Evolutionary conservation across 495 filamentous ascomycete species (phyloP).

Genomic region (Aspergillus hancockii): DNA sequence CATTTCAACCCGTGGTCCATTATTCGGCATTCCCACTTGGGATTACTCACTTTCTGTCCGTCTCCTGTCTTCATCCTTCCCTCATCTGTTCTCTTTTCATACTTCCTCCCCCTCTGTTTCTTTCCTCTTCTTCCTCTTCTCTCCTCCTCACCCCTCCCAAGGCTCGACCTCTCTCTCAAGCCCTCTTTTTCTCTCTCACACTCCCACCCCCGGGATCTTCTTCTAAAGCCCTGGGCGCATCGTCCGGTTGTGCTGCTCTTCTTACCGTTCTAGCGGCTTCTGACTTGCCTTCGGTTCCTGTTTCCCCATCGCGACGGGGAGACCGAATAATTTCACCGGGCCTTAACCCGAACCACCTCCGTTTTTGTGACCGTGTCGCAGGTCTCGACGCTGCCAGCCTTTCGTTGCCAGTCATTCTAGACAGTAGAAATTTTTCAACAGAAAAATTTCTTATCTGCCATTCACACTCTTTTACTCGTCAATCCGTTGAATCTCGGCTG

Average conservation of each 20-base stretch:
- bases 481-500: slow-evolving; percentile 11
- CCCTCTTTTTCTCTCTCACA: slow-evolving; percentile 2
- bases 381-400: slow-evolving; percentile 32
- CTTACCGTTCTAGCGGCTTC: slow-evolving; percentile 10
- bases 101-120: slow-evolving; percentile 6
- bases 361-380: slow-evolving; percentile 25
- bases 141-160: slow-evolving; percentile 9
- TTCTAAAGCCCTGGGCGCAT: slow-evolving; percentile 17
- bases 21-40: slow-evolving; percentile 24
- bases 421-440: slow-evolving; percentile 21
- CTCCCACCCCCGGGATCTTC: slow-evolving; percentile 7
- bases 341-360: slow-evolving; percentile 1
- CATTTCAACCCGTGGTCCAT: slow-evolving; percentile 23
- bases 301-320: slow-evolving; percentile 11
- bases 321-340: slow-evolving; percentile 7
- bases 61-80: slow-evolving; percentile 21
- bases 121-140: slow-evolving; percentile 6
- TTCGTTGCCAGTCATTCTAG: slow-evolving; percentile 32
- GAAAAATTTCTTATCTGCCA: slow-evolving; percentile 18
- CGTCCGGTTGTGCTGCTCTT: slow-evolving; percentile 20
- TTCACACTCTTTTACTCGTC: slow-evolving; percentile 27
- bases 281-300: slow-evolving; percentile 8
- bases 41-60: slow-evolving; percentile 18
- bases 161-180: slow-evolving; percentile 5
- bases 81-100: slow-evolving; percentile 14